Base-by-base conservation (phyloP, 805 yeast species). In the Wickerhamiella azyma region DNA sequence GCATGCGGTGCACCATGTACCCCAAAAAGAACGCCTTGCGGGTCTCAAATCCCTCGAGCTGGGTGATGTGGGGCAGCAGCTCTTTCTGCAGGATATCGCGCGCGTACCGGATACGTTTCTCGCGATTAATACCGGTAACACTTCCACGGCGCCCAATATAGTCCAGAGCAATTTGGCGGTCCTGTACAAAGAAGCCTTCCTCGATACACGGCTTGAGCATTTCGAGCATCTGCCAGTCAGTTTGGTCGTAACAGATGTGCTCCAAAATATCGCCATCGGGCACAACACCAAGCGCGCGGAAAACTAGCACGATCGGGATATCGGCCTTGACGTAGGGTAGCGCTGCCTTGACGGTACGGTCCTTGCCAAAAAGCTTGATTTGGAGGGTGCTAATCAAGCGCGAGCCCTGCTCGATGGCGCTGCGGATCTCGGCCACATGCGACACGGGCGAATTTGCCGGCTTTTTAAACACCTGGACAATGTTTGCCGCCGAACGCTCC, bases 141-240 rank as follows among this genome's bases (percentile, higher is more conserved):
- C 92, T 88, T 66, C 94, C 94, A 78, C 99, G 86, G 70, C 97
- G 84, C 55, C 98, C 99, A 59, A 92, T 92, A 66, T 80, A 92
- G 70, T 92, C 98, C 52, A 92, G 75, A 1, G 98, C 98, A 43
- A 94, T 94, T 68, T 92, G 97, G 60, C 95, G 80, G 61, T 94
- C 96, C 69, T 92, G 98, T 54, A 92, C 88, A 45, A 92, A 92
- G 66, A 92, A 94, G 45, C 96, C 98, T 69, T 94, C 98, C 65
- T 92, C 99, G 51, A 92, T 94, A 75, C 97, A 92, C 6, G 99
- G 98, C 65, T 92, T 94, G 60, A 92, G 73, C 92, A 92, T 85
- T 67, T 92, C 99, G 65, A 92, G 75, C 98, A 92, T 92, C 67
- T 92, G 98, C 96, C 97, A 89, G 69, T 92, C 99, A 55, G 81